Percentiles rank a stretch among this genome's conserved stretches.
phyloP scores from a whole-genome alignment of 2,329 filamentous ascomycete species.

The Elsinoe batatas region DNA sequence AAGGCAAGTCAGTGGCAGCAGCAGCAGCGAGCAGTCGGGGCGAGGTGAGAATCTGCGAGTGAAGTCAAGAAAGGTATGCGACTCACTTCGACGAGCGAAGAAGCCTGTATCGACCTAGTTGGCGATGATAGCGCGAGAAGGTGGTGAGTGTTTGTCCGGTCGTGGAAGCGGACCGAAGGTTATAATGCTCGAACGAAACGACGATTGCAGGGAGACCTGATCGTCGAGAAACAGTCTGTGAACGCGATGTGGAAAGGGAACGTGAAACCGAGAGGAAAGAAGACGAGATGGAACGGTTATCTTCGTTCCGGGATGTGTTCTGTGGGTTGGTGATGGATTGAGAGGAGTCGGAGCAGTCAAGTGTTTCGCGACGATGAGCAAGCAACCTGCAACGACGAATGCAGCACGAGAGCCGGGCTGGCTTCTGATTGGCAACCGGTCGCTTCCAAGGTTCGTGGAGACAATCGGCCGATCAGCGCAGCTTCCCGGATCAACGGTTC shows the following conservation, averaged over 20 bases:
- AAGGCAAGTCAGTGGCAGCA: not conserved
- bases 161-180: conserved; percentile 11
- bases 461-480: conserved; percentile 2
- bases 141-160: conserved; percentile 9
- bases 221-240: not conserved
- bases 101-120: conserved; percentile 8
- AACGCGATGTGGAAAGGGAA: conserved; percentile 2
- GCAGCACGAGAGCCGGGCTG: not conserved
- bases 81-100: conserved; percentile 24
- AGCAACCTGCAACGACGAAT: not conserved
- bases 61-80: conserved; percentile 17
- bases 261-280: not conserved
- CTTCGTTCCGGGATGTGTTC: not conserved
- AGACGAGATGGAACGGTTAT: conserved; percentile 6
- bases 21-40: conserved; percentile 1
- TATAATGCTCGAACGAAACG: not conserved
- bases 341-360: not conserved
- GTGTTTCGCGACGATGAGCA: conserved; percentile 12
- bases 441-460: conserved; percentile 2
- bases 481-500: conserved; percentile 5
- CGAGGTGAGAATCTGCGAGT: not conserved
- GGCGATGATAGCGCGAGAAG: not conserved
- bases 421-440: not conserved
- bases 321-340: conserved; percentile 3
- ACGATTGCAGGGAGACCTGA: conserved; percentile 5